phyloP scores from a whole-genome alignment of 148 eudicot species.

The Vaccinium darrowii region DNA sequence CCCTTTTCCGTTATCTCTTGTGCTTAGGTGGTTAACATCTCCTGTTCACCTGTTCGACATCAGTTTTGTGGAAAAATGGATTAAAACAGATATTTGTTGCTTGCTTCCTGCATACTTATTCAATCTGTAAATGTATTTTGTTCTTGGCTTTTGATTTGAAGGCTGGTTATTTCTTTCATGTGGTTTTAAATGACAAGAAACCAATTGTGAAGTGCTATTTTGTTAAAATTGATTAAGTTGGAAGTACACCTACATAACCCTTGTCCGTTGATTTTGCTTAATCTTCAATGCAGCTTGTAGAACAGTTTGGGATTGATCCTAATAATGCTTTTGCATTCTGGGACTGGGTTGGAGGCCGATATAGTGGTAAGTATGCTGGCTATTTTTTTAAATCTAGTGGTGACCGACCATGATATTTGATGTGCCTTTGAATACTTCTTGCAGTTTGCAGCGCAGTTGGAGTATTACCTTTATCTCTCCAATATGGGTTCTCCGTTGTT shows the following conservation, averaged over 20 bases:
- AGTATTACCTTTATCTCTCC: slow-evolving; percentile 89
- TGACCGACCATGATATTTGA: not conserved
- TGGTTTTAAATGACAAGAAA: not conserved
- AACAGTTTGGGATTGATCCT: slow-evolving; percentile 95
- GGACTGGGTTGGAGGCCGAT: slow-evolving; percentile 99
- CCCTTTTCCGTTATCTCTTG: slow-evolving; percentile 14
- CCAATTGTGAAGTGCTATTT: not conserved
- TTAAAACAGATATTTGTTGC: not conserved
- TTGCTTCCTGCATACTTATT: not conserved
- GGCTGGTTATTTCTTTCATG: not conserved
- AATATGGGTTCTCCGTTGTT: slow-evolving; percentile 84
- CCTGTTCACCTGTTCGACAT: not conserved
- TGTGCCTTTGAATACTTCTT: slow-evolving; percentile 20
- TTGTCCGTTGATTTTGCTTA: slow-evolving; percentile 14
- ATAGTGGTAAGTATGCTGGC: slow-evolving; percentile 64
- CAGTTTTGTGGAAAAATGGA: not conserved
- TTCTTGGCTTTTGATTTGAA: not conserved
- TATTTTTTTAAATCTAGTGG: slow-evolving; percentile 12
- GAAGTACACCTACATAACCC: not conserved
- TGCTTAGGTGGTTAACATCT: slow-evolving; percentile 4
- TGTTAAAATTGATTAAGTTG: not conserved
- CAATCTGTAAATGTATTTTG: not conserved
- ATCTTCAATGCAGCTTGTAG: slow-evolving; percentile 70
- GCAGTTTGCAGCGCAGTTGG: slow-evolving; percentile 99
- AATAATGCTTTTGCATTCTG: slow-evolving; percentile 98